Base-by-base conservation (phyloP, 495 filamentous ascomycete genomes). In the Entonaema liquescens region DNA sequence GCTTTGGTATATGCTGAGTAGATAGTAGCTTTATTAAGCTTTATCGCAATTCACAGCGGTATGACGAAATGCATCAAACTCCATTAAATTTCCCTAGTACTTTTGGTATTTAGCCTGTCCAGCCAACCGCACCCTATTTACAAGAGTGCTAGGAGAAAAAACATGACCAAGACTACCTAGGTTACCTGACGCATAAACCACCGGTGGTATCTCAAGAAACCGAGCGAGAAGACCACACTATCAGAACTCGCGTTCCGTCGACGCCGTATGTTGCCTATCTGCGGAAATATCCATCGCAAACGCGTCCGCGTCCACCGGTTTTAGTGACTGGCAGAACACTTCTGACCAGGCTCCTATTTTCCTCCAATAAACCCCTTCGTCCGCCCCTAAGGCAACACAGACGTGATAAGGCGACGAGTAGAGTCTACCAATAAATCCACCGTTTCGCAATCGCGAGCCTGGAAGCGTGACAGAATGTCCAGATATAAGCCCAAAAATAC, bases 151-250 rank as follows among this genome's bases (percentile, higher is more conserved):
- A 2, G 52, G 26, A 58, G 5, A 58, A 21, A 15, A 26, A n/a
- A n/a, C n/a, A n/a, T n/a, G n/a, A 33, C 53, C 26, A 31, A 59
- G 8, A 13, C 19, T 15, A 35, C 23, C 29, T 7, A 19, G 44
- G 50, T 28, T 17, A 35, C n/a, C n/a, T n/a, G n/a, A n/a, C n/a
- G n/a, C n/a, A n/a, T n/a, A 19, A 38, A 38, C 26, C 66, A 9
- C 47, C 35, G 26, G 17, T 66, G 68, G 62, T 57, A 71, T 62
- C 68, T 71, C 57, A 47, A 54, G 40, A 59, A 67, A 61, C 44
- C 8, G 13, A 58, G 56, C 25, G 57, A 71, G 52, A 52, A 28
- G 15, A 42, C 56, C 62, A 58, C 57, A 21, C 15, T 35, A 62
- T 33, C 62, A 44, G 50, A 33, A 65, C 12, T 52, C 50, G 31